Percentiles rank a stretch among this genome's conserved stretches.
Evolutionary conservation across 2,329 filamentous ascomycete species (phyloP).

Genomic region (Fusarium aywerte): DNA sequence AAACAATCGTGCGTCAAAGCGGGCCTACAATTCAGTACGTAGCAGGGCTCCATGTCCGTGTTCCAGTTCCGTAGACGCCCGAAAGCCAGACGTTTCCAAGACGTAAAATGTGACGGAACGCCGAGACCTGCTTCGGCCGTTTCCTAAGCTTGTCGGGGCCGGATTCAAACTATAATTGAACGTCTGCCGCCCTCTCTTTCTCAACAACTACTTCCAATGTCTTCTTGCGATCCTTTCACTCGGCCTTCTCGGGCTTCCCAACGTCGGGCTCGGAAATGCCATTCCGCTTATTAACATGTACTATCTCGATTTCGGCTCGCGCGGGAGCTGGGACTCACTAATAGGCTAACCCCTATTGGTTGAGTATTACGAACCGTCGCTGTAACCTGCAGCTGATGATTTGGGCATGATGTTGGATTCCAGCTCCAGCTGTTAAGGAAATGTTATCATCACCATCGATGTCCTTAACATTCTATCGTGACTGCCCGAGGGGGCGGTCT

Average conservation of each 20-base stretch:
- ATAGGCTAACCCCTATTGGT: constrained; percentile 14
- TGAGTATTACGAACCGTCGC: neutral
- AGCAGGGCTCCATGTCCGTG: neutral
- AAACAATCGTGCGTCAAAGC: constrained; percentile 3
- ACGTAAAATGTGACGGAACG: constrained; percentile 8
- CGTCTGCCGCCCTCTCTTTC: constrained; percentile 22
- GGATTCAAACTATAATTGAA: constrained; percentile 35
- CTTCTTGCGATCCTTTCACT: neutral
- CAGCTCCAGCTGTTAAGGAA: neutral
- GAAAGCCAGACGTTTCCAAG: constrained; percentile 23
- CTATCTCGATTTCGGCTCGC: neutral
- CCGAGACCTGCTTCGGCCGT: constrained; percentile 23
- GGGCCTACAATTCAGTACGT: neutral
- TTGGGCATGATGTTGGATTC: neutral
- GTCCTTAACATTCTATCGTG: neutral
- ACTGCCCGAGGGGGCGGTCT: neutral
- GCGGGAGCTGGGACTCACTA: constrained; percentile 13
- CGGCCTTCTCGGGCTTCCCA: neutral
- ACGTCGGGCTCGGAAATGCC: constrained; percentile 9
- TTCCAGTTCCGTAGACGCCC: constrained; percentile 39
- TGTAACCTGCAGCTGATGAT: constrained; percentile 25
- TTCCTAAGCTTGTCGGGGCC: constrained; percentile 27
- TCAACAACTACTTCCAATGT: neutral
- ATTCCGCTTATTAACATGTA: constrained; percentile 13
- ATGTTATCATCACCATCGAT: neutral